Evolutionary conservation across 208 protist species (phyloP), one percentile per base, ranked within the genome.

Genomic region (Leishmania guyanensis): DNA sequence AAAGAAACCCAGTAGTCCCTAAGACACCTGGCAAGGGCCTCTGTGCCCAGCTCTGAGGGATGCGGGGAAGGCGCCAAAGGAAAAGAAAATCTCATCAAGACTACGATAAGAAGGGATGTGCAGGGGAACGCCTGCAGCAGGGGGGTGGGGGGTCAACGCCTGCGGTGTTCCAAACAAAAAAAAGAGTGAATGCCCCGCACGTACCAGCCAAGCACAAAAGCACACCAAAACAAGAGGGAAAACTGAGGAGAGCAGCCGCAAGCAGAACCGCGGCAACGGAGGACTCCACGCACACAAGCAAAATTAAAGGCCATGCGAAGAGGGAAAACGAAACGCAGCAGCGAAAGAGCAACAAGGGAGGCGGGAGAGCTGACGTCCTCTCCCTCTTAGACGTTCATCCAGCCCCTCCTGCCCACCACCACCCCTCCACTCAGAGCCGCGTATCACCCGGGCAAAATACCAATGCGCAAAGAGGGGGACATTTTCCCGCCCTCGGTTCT

Each of bases 61-160:
- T 46, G 43, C 43, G 43, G 43, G 43, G 43, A 46, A 46, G 43
- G 43, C 43, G 43, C 43, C 3, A 46, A 46, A 46, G 43, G 4
- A 46, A 46, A 46, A 46, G 4, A 46, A 46, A 46, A 46, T 6
- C 4, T 46, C 4, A 6, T 46, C 43, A 46, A 46, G 43, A 46
- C 43, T 46, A 46, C 43, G 43, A 46, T 6, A 86, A 75, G 33
- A 72, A 56, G 56, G 75, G 43, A 58, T 53, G 62, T 39, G 65
- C 36, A 81, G 68, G 69, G 29, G 14, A 60, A 60, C 54, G 54
- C 14, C 54, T 60, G 10, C 54, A 60, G 54, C 56, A 29, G n/a
- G n/a, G 56, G 56, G 56, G 51, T 8, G 51, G 56, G 6, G 56
- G 22, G 9, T 62, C 22, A 62, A 62, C 56, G 22, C 22, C 56